Evolutionary conservation across 192 early-diverging fungal species (phyloP), one percentile per base, ranked within the genome.

Genomic region (Coemansia sp.): DNA sequence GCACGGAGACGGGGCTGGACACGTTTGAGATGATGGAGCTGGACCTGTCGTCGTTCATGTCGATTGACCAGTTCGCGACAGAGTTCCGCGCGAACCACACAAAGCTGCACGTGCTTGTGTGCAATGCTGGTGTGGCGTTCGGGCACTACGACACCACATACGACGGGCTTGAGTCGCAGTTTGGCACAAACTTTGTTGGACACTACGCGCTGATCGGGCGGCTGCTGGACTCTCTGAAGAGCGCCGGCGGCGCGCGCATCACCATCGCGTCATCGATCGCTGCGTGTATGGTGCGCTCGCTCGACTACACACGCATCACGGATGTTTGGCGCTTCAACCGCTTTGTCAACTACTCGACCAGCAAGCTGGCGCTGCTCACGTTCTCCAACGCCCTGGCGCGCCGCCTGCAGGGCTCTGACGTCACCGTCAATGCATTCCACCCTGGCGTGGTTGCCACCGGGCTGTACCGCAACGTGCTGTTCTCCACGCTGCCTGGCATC

Each of bases 131-230:
- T 0, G 66, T 84, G 56, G 85, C 85, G 49, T 80, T 81, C 55
- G 72, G 67, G 9, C 85, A 83, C 23, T 85, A 84, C 49, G 72
- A 71, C 18, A 77, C 77, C 33, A 88, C 86, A n/a, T 67, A 71
- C 27, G 85, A 86, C 19, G 86, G 86, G 22, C 63, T 81, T 19
- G 86, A 88, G 59, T 72, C 78, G 50, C 84, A 86, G 72, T 86
- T 85, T 80, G 84, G 84, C 4, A 84, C 83, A 42, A 87, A 87
- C 64, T 83, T 77, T 45, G 64, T 87, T 5, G 85, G 85, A 8
- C 85, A 87, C 51, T 85, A 81, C 23, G 52, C 77, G 45, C 57
- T 87, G 22, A 80, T 83, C 4, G 60, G 69, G 23, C 45, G 55
- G 8, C 59, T 85, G 12, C 25, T 85, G 2, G 61, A 55, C 0